phyloP scores from a whole-genome alignment of 1,139 yeast genomes.

The Kazachstania sp. region DNA sequence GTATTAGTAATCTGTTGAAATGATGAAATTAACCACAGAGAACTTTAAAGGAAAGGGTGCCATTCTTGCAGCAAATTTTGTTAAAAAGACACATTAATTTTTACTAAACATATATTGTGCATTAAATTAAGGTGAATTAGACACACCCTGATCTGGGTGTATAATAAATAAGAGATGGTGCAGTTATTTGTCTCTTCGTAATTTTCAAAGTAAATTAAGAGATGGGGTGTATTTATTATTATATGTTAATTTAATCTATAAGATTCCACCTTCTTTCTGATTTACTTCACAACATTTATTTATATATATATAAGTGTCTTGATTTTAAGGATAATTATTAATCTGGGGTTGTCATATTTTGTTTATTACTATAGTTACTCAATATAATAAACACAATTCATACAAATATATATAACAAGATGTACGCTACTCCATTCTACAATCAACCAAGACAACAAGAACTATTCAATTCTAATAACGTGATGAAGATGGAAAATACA shows the following conservation, averaged over 20 bases:
- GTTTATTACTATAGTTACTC: not conserved
- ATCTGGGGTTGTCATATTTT: not conserved
- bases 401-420: not conserved
- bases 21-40: not conserved
- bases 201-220: not conserved
- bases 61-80: too few species aligned
- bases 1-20: not conserved
- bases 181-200: too few species aligned
- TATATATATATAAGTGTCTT: not conserved
- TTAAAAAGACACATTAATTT: too few species aligned
- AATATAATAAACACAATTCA: not conserved
- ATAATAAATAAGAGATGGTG: not conserved
- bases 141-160: conserved; percentile 1
- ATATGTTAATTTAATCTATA: not conserved
- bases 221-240: not conserved
- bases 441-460: not conserved
- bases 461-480: not conserved
- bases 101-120: too few species aligned
- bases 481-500: not conserved
- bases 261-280: not conserved
- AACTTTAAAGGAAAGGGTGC: not conserved
- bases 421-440: conserved; percentile 1
- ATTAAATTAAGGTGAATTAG: not conserved
- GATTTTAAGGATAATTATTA: not conserved
- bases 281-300: not conserved